Evolutionary conservation across 176 grass and related monocot genomes (phyloP), one percentile per base, ranked within the genome.

Genomic region (Melocanna baccifera): DNA sequence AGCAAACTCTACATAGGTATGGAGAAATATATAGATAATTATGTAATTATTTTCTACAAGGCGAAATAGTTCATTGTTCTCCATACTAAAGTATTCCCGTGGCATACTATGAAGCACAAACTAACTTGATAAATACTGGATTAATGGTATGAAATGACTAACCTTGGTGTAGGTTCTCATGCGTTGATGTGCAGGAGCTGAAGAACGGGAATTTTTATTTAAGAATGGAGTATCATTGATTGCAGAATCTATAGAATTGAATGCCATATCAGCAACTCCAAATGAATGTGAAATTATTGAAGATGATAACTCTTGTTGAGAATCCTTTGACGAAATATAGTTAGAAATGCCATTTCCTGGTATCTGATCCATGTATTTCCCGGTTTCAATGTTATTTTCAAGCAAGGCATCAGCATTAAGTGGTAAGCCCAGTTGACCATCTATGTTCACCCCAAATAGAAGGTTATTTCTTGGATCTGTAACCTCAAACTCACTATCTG

Each of bases 91-190:
- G 62, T 68, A 81, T 76, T 62, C 22, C 6, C 4, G 1, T 51
- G 11, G 51, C 5, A 20, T 75, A 42, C 43, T 40, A 67, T 78
- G 69, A 85, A 87, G 53, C 71, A 71, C 32, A 70, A 57, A 40
- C 46, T 22, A 71, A 29, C 15, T 90, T 48, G 34, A 74, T 56
- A 28, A 20, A 47, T 47, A 53, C 50, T 58, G 41, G 51, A 20
- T 20, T 57, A 47, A 14, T 71, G 45, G 68, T 65, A 55, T 14
- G 43, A 77, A 80, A 85, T 64, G 58, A 80, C 85, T 90, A 47
- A 94, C 92, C 92, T 94, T 94, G 26, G 92, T 94, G 85, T 92
- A 94, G 15, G 92, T 94, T 81, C 92, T 78, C 88, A 92, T 94
- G n/a, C 92, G 53, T 78, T 94, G 89, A 80, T 82, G 81, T 83